Conservation (phyloP, 352 stramenopile genomes). For the Globisporangium spinosum region DNA sequence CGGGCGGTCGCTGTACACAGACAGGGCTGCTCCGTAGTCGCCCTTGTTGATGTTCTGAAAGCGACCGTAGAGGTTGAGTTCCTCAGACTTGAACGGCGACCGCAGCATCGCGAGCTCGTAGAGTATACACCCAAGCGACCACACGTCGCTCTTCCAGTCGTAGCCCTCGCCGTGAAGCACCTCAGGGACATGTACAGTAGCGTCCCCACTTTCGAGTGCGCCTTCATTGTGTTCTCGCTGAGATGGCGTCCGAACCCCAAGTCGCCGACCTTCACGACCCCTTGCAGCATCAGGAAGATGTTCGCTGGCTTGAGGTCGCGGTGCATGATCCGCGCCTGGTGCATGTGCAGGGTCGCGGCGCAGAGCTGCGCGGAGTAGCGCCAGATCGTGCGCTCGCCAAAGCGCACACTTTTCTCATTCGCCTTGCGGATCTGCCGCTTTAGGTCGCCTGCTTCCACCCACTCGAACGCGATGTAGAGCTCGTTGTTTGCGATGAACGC, state of each 20-base stretch:
- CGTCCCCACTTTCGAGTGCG: slow-evolving; percentile 91
- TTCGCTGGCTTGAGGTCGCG: slow-evolving; percentile 94
- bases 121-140: slow-evolving; percentile 93
- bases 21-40: slow-evolving; percentile 60
- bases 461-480: slow-evolving; percentile 93
- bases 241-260: slow-evolving; percentile 71
- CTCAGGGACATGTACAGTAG: slow-evolving; percentile 94
- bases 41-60: slow-evolving; percentile 92
- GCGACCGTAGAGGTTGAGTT: slow-evolving; percentile 87
- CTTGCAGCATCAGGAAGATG: slow-evolving; percentile 90
- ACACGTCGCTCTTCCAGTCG: slow-evolving; percentile 95
- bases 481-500: slow-evolving; percentile 89
- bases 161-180: slow-evolving; percentile 92
- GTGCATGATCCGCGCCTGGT: slow-evolving; percentile 91
- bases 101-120: slow-evolving; percentile 94
- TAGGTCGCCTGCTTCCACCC: slow-evolving; percentile 90
- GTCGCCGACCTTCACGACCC: slow-evolving; percentile 88
- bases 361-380: slow-evolving; percentile 92
- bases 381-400: slow-evolving; percentile 93
- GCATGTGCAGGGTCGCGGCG: slow-evolving; percentile 84
- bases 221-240: slow-evolving; percentile 78
- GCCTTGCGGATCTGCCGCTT: slow-evolving; percentile 92
- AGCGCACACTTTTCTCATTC: slow-evolving; percentile 73
- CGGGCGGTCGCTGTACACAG: slow-evolving; percentile 65
- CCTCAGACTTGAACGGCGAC: slow-evolving; percentile 93